Conservation (phyloP, 2,329 filamentous ascomycete genomes). For the Exutisphaerella laricina region DNA sequence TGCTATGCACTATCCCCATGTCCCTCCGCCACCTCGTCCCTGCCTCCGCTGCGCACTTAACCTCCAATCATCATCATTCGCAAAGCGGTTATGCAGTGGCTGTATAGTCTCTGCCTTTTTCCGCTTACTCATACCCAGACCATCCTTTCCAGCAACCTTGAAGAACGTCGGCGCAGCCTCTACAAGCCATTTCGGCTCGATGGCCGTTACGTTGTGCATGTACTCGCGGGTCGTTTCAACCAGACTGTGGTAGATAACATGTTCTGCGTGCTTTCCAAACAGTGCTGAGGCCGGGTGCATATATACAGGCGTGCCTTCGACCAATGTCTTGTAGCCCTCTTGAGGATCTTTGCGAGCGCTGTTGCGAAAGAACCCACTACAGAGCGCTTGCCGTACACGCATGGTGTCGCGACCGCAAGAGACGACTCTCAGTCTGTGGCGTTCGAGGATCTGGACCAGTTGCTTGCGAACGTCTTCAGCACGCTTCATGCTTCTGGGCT, state of each 20-base stretch:
- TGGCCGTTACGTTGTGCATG: constrained; percentile 89
- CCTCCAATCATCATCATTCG: constrained; percentile 90
- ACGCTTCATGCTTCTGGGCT: constrained; percentile 79
- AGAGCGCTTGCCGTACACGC: constrained; percentile 82
- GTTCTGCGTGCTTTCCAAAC: constrained; percentile 93
- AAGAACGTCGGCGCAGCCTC: constrained; percentile 98
- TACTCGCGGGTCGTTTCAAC: constrained; percentile 96
- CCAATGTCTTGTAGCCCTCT: constrained; percentile 96
- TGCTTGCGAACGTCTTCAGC: constrained; percentile 91
- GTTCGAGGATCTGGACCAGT: constrained; percentile 86
- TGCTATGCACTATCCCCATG: constrained; percentile 82
- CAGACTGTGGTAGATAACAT: constrained; percentile 88
- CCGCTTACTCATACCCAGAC: constrained; percentile 65
- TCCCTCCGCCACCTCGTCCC: constrained; percentile 82
- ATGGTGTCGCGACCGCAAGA: constrained; percentile 84
- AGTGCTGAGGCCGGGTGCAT: constrained; percentile 87
- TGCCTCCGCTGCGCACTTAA: constrained; percentile 80
- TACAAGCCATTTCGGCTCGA: constrained; percentile 91
- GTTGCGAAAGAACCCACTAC: constrained; percentile 93
- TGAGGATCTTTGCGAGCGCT: constrained; percentile 89
- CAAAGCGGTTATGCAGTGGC: constrained; percentile 89
- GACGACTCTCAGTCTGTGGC: constrained; percentile 75
- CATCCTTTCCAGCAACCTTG: constrained; percentile 86
- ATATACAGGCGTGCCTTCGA: constrained; percentile 90
- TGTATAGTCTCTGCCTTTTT: constrained; percentile 94